Evolutionary conservation across 164 flowering plant genomes (phyloP).

Genomic region (Litsea cubeba): DNA sequence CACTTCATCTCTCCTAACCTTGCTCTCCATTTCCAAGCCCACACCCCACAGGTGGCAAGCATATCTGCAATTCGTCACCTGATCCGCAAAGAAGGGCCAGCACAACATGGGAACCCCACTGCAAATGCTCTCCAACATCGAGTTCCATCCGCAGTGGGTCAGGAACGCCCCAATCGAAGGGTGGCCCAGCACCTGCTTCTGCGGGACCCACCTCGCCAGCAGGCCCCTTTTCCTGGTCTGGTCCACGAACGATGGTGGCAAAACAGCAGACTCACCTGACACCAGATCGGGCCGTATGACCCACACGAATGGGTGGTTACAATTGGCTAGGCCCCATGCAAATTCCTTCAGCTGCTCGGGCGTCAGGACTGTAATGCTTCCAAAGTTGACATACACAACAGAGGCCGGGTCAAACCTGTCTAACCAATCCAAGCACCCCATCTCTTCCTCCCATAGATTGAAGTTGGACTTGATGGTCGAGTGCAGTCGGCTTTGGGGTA

Average conservation of each 20-base stretch:
- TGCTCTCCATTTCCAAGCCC: conserved; percentile 23
- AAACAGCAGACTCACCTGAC: conserved; percentile 21
- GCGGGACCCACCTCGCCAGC: conserved; percentile 40
- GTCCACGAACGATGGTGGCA: conserved; percentile 25
- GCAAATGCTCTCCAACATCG: conserved; percentile 19
- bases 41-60: conserved; percentile 26
- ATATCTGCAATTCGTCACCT: conserved; percentile 30
- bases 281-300: conserved; percentile 45
- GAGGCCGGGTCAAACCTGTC: conserved; percentile 26
- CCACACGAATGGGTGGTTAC: conserved; percentile 40
- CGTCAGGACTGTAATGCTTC: conserved; percentile 40
- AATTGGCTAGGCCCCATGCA: conserved; percentile 55
- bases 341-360: conserved; percentile 37
- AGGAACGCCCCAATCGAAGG: conserved; percentile 24
- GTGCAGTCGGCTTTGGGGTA: background rate
- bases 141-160: conserved; percentile 34
- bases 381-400: conserved; percentile 48
- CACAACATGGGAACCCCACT: conserved; percentile 45
- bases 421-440: conserved; percentile 36
- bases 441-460: conserved; percentile 46
- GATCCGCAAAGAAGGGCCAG: conserved; percentile 59
- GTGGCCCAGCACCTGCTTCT: conserved; percentile 28
- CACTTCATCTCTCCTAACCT: conserved; percentile 29
- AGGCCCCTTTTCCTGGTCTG: conserved; percentile 26
- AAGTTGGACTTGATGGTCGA: conserved; percentile 14